These are phyloP conservation scores for Suillus cothurnatus DNA, from an alignment of 768 basidiomycete species.

Conservation along the genomic window DNA sequence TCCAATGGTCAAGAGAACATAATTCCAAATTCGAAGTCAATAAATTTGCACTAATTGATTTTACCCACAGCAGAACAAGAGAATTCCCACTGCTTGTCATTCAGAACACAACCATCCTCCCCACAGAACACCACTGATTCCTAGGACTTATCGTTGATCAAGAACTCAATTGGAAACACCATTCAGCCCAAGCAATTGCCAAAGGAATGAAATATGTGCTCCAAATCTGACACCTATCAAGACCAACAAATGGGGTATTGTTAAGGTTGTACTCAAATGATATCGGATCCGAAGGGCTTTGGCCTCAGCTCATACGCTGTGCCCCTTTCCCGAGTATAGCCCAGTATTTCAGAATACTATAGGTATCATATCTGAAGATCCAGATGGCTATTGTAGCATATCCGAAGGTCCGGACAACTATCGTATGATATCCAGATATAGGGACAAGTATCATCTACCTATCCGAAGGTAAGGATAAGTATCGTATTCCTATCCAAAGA, in stretches of 20 bases:
- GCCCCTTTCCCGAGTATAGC: no score
- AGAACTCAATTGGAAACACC: not conserved
- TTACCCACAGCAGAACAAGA: not conserved
- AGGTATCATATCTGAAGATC: no score
- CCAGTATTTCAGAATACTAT: no score
- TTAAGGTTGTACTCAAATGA: no score
- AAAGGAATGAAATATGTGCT: conserved; percentile 4
- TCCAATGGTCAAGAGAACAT: not conserved
- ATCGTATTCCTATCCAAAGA: no score
- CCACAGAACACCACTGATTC: not conserved
- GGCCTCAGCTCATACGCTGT: no score
- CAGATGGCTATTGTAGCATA: no score
- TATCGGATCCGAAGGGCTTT: no score
- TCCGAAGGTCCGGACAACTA: no score
- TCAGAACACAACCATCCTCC: not conserved
- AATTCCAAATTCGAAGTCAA: conserved; percentile 14
- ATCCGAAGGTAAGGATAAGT: no score
- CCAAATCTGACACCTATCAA: not conserved
- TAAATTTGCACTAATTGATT: conserved; percentile 13
- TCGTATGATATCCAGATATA: no score
- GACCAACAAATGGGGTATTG: not conserved
- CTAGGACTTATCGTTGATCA: conserved; percentile 7
- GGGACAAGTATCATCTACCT: no score
- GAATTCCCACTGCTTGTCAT: not conserved
- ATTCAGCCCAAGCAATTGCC: not conserved